Base-by-base conservation (phyloP, 768 basidiomycete genomes). In the Omphalotus guepiniiformis region DNA sequence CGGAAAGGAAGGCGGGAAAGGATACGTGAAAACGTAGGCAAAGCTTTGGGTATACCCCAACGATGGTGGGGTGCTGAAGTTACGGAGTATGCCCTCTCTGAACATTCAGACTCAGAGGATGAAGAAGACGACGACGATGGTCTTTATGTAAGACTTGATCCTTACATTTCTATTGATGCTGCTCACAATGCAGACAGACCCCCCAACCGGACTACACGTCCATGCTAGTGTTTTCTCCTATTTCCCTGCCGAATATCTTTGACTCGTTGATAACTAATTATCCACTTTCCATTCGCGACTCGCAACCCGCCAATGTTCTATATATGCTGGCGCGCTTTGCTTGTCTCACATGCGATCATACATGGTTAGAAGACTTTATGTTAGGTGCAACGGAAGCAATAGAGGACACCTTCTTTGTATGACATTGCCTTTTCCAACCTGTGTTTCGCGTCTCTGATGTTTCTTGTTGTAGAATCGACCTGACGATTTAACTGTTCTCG, bases 241-340 rank as follows among this genome's bases (percentile, higher is more conserved):
- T 80, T 32, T 74, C 83, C 11, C 67, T 98, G 7, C 83, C 89
- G 1, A 72, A 77, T 50, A 85, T 94, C 28, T 83, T 95, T 53
- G 81, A 88, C 54, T 82, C 89, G 6, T 68, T 98, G 28, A 85
- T 98, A 61, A 79, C 78, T 19, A 82, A 84, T 56, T 88, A 83
- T 62, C 78, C 69, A 34, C 82, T 90, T 5, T 74, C 78, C 16
- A 72, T 88, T 39, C 78, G 79, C 41, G 85, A 93, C 64, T 68
- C 85, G 2, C 82, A 93, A 27, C 94, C 96, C 13, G 96, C 95
- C 23, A 97, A 95, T 60, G 82, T 81, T 9, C 68, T 99, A 40
- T 96, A 93, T 65, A 79, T 96, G 68, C 76, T 93, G 42, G 85
- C 92, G 11, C 82, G 93, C 37, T 99, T 95, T 66, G 96, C 96